Percentiles rank a stretch among this genome's conserved stretches.
Evolutionary conservation across 805 yeast genomes (phyloP).

Genomic region (Helenozyma baotianmanensis): DNA sequence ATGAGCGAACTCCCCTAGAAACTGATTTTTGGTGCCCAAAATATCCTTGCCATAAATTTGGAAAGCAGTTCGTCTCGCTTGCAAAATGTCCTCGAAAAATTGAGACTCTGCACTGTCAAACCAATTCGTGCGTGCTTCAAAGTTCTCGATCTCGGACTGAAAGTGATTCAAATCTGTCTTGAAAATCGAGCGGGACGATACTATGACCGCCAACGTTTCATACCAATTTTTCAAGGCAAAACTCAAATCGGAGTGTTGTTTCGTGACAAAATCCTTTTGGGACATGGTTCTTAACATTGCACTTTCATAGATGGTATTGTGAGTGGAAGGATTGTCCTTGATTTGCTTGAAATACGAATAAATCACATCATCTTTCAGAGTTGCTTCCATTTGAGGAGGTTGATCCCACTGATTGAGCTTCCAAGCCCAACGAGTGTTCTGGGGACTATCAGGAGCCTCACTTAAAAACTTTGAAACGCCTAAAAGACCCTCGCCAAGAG

Average conservation of each 20-base stretch:
- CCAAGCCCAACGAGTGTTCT: constrained; percentile 64
- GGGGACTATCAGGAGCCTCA: constrained; percentile 16
- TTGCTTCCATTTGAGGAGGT: constrained; percentile 40
- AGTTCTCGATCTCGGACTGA: constrained; percentile 6
- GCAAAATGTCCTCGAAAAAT: constrained; percentile 24
- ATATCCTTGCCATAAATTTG: constrained; percentile 16
- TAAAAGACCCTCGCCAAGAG: constrained; percentile 48
- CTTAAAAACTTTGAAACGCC: constrained; percentile 52
- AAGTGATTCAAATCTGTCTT: constrained; percentile 10
- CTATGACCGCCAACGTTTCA: constrained; percentile 25
- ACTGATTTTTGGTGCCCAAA: neutral
- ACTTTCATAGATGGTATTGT: constrained; percentile 14
- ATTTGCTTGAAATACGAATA: constrained; percentile 50
- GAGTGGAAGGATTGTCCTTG: constrained; percentile 28
- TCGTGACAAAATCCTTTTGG: constrained; percentile 2
- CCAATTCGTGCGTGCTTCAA: constrained; percentile 5
- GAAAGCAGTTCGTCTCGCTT: constrained; percentile 37
- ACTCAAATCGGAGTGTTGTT: constrained; percentile 3
- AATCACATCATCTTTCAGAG: constrained; percentile 41
- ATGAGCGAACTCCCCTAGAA: too few relatives aligned
- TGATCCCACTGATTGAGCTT: constrained; percentile 74
- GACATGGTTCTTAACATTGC: constrained; percentile 17
- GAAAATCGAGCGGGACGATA: constrained; percentile 10
- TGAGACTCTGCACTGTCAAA: constrained; percentile 8
- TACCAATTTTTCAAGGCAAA: constrained; percentile 16